Percentiles rank a stretch among this genome's conserved stretches.
Evolutionary conservation across 2,329 filamentous ascomycete species (phyloP).

Genomic region (Mollisia scopiformis): DNA sequence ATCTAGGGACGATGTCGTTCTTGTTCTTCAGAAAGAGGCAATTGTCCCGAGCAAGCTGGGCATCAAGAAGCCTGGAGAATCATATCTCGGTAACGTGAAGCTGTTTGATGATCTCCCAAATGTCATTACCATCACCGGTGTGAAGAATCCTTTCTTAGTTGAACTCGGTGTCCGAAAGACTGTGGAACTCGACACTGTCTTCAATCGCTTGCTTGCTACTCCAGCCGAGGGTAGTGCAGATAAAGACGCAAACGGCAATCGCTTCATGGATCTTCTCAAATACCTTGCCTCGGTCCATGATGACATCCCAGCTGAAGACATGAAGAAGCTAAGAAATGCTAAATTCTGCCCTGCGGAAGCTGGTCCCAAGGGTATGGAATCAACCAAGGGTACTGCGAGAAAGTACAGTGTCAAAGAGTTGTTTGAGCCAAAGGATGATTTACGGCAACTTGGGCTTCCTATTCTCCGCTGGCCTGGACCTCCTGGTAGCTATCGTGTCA

Average conservation of each 20-base stretch:
- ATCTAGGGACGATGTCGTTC: slow-evolving; percentile 67
- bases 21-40: slow-evolving; percentile 67
- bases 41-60: slow-evolving; percentile 90
- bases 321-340: slow-evolving; percentile 76
- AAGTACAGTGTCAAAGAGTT: slow-evolving; percentile 77
- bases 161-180: slow-evolving; percentile 92
- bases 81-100: slow-evolving; percentile 93
- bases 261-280: slow-evolving; percentile 91
- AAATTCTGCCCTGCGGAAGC: slow-evolving; percentile 82
- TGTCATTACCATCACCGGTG: slow-evolving; percentile 72
- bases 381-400: slow-evolving; percentile 51
- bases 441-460: slow-evolving; percentile 72
- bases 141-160: slow-evolving; percentile 89
- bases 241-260: slow-evolving; percentile 67
- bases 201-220: slow-evolving; percentile 76
- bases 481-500: slow-evolving; percentile 62
- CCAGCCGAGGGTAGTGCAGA: slow-evolving; percentile 50
- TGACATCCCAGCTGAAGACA: slow-evolving; percentile 84
- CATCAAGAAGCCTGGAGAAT: slow-evolving; percentile 82
- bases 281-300: slow-evolving; percentile 88
- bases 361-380: slow-evolving; percentile 56
- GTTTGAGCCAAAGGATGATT: slow-evolving; percentile 74
- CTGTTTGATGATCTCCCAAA: slow-evolving; percentile 92
- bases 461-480: slow-evolving; percentile 81
- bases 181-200: slow-evolving; percentile 91